Conservation (phyloP, 345 rosid genomes). For the Mangifera indica region DNA sequence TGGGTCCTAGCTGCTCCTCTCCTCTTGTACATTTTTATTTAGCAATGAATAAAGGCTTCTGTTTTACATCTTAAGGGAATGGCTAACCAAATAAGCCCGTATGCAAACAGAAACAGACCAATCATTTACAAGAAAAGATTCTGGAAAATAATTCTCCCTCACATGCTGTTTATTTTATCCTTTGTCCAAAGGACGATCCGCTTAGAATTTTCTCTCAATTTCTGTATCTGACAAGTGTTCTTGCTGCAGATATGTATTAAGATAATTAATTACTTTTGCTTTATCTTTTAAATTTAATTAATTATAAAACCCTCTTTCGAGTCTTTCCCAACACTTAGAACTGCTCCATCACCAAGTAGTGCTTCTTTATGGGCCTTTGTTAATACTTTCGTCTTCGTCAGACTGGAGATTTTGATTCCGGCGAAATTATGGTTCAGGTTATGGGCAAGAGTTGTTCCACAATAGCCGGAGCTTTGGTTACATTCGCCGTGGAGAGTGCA, state of each 20-base stretch:
- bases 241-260: not conserved
- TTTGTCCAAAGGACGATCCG: not conserved
- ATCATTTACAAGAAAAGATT: slow-evolving; percentile 16
- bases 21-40: slow-evolving; percentile 8
- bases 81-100: too few species aligned
- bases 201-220: not conserved
- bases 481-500: not conserved
- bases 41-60: not conserved
- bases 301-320: not conserved
- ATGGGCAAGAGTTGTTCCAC: not conserved
- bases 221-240: not conserved
- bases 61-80: slow-evolving; percentile 10
- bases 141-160: not conserved
- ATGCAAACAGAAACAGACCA: not conserved
- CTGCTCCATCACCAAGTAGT: slow-evolving; percentile 18
- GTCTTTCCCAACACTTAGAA: too few species aligned
- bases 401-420: slow-evolving; percentile 16
- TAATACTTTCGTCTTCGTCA: slow-evolving; percentile 30
- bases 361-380: slow-evolving; percentile 25
- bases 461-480: not conserved
- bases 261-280: too few species aligned
- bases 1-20: slow-evolving; percentile 24
- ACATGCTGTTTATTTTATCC: slow-evolving; percentile 15
- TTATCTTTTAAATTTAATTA: not conserved
- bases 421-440: not conserved